Evolutionary conservation across 768 basidiomycete genomes (phyloP), one percentile per base, ranked within the genome.

Genomic region (Auricularia cornea): DNA sequence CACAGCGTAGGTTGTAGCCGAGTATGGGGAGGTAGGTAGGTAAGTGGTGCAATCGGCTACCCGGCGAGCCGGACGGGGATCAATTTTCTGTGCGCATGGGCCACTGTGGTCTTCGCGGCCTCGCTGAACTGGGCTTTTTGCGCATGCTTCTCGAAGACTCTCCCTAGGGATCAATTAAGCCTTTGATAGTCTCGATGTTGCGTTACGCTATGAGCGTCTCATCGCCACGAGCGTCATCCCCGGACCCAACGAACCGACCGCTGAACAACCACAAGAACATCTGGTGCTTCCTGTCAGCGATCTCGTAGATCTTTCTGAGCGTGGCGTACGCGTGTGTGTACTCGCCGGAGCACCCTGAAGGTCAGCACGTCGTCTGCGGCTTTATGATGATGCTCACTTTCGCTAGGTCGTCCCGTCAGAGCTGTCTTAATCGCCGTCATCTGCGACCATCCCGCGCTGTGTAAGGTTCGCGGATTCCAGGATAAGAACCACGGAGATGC

Each of bases 391-490:
- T 35, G 26, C 48, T 26, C 62, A 59, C 31, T 40, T 40, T 59
- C 54, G 26, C 16, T 35, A 70, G 69, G 70, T 57, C 63, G 62
- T 28, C 52, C 35, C 18, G 63, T 74, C 6, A 67, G 66, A 23
- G 70, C 71, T 20, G 68, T 67, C 3, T 60, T 73, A 6, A 56
- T 74, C 29, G 69, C 52, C 3, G 66, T 74, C 14, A 66, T 75
- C 4, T 72, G 71, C 18, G 73, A 74, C 56, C 71, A 74, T 51
- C 72, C 71, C 0, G 72, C 72, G 1, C 68, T 72, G 68, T 69
- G 66, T 40, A 73, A 73, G 60, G 59, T 74, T 5, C 62, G 61
- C n/a, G 69, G 73, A 2, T 70, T 70, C 41, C 68, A 69, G 4
- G 71, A 73, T 48, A 69, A 74, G 31, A 26, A 61, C 8, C 72